A percentile compares a stretch with the other conserved stretches of the same genome.
phyloP scores from a whole-genome alignment of 2,329 filamentous ascomycete species.

The Pezicula radicicola region DNA sequence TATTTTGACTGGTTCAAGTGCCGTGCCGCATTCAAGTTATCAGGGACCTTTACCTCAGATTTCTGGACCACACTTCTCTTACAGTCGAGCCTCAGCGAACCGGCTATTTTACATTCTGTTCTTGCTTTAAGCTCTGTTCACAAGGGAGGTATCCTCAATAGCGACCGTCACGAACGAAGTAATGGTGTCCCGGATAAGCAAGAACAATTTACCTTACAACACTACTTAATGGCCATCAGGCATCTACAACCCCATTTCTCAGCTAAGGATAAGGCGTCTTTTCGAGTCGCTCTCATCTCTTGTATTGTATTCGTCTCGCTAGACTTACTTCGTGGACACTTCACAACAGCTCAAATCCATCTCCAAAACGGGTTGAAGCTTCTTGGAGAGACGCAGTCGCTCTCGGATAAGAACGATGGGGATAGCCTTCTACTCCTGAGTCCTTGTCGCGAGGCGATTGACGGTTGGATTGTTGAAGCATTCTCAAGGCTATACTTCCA shows the following conservation, averaged over 20 bases:
- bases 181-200: constrained; percentile 14
- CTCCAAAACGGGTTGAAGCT: constrained; percentile 40
- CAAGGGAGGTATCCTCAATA: constrained; percentile 26
- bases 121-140: constrained; percentile 38
- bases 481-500: constrained; percentile 32
- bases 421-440: constrained; percentile 2
- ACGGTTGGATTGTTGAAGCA: constrained; percentile 41
- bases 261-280: constrained; percentile 24
- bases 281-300: constrained; percentile 36
- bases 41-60: constrained; percentile 30
- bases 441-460: constrained; percentile 25
- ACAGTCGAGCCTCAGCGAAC: constrained; percentile 30
- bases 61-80: constrained; percentile 35
- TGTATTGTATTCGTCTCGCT: constrained; percentile 50
- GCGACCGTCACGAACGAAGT: constrained; percentile 18
- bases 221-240: constrained; percentile 48
- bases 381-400: constrained; percentile 22
- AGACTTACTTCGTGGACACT: constrained; percentile 47
- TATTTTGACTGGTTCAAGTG: constrained; percentile 46
- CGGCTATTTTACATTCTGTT: constrained; percentile 34
- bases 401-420: neutral
- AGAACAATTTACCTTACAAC: constrained; percentile 36
- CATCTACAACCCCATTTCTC: constrained; percentile 36
- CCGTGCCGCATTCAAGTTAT: constrained; percentile 37
- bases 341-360: constrained; percentile 34